Conservation (phyloP, 306 rosid genomes). For the Pyrus pyrifolia region DNA sequence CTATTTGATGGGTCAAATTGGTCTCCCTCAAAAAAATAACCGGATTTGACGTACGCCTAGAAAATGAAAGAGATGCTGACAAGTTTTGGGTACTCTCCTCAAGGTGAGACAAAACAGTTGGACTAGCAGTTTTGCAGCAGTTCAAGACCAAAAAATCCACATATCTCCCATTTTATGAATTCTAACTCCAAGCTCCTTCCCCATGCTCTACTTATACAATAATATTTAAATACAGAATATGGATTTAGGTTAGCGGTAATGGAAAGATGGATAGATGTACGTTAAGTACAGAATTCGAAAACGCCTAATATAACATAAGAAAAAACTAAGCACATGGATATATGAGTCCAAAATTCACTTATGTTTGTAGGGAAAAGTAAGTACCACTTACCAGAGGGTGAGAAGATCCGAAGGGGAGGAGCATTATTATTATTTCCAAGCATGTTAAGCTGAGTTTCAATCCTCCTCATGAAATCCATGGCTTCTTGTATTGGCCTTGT, state of each 20-base stretch:
- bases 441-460: conserved; percentile 74
- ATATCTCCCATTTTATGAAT: neutral
- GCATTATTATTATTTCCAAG: conserved; percentile 30
- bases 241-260: neutral
- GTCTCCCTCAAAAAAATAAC: conserved; percentile 3
- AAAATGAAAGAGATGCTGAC: conserved; percentile 23
- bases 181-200: neutral
- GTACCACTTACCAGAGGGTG: conserved; percentile 41
- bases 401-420: conserved; percentile 59
- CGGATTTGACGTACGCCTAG: conserved; percentile 5
- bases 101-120: conserved; percentile 13
- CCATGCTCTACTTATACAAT: neutral
- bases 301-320: neutral
- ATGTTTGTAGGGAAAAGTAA: neutral
- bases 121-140: conserved; percentile 8
- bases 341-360: neutral
- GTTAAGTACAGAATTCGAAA: neutral
- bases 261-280: neutral
- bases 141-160: conserved; percentile 10
- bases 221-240: neutral
- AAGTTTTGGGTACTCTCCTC: conserved; percentile 35
- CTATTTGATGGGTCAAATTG: conserved; percentile 36
- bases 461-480: conserved; percentile 85
- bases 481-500: conserved; percentile 95
- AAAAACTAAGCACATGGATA: neutral